Evolutionary conservation across 2,329 filamentous ascomycete genomes (phyloP), one percentile per base, ranked within the genome.

Genomic region (Talaromyces rugulosus): DNA sequence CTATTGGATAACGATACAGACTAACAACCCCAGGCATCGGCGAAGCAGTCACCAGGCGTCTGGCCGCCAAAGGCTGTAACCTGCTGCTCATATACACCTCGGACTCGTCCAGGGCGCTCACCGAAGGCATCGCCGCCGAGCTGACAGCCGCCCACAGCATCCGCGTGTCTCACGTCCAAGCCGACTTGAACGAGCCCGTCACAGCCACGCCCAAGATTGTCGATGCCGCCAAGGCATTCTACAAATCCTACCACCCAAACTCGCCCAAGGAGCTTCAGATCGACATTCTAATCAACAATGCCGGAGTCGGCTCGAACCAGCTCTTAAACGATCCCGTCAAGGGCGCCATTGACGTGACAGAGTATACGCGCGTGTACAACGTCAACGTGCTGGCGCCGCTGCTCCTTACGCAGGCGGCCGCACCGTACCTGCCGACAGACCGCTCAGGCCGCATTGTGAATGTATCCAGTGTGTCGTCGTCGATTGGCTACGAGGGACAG

Each of bases 271-370:
- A 80, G 62, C 85, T 92, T 71, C 86, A 89, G 70, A 83, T 96
- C 70, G 91, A 96, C 77, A 91, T 96, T 64, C 80, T 96, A 58
- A 80, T 96, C 80, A 96, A 96, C 83, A 96, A 96, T 75, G 92
- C 92, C 40, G 92, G 91, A 30, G 80, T 87, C 1, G 78, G 81
- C 5, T 74, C 71, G 11, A 75, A 80, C 66, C 72, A 75, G 28
- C 69, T 85, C 31, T 78, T 84, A 34, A 95, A 95, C 77, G 84
- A 88, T 67, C 73, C 79, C 28, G 77, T 90, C 27, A 82, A 85
- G 57, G 84, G 89, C 33, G 68, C 76, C 33, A 84, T 91, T 64
- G 84, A 82, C 5, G 71, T 81, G 5, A 81, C 81, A 16, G 84
- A 92, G 69, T 96, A 93, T 78, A 82, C 87, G 47, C 79, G 83